A percentile compares a stretch with the other conserved stretches of the same genome.
phyloP scores from a whole-genome alignment of 1,284 basidiomycete genomes.

The Trichosporon sp. region DNA sequence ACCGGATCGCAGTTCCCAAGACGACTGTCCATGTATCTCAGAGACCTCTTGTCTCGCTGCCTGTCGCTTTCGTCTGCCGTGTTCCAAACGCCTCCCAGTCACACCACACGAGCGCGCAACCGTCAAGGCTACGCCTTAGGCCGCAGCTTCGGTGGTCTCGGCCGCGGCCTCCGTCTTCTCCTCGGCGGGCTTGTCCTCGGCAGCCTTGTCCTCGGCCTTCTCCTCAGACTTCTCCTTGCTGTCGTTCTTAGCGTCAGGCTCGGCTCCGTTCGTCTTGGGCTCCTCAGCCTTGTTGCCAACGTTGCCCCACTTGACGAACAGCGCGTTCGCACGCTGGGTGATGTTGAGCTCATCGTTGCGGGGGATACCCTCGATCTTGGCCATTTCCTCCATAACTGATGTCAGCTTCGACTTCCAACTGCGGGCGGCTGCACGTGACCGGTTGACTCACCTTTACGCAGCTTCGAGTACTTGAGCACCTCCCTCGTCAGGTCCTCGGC shows the following conservation, averaged over 20 bases:
- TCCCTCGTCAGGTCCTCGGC: slow-evolving; percentile 76
- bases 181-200: slow-evolving; percentile 35
- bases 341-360: slow-evolving; percentile 84
- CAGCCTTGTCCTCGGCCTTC: slow-evolving; percentile 56
- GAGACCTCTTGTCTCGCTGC: slow-evolving; percentile 10
- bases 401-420: not conserved
- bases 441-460: slow-evolving; percentile 68
- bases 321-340: slow-evolving; percentile 65
- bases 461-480: slow-evolving; percentile 90
- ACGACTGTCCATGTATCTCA: slow-evolving; percentile 18
- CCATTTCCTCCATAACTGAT: slow-evolving; percentile 88
- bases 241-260: slow-evolving; percentile 51
- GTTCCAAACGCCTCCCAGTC: not conserved
- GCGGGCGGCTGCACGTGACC: slow-evolving; percentile 21
- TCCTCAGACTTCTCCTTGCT: slow-evolving; percentile 59
- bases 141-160: slow-evolving; percentile 29
- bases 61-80: not conserved
- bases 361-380: slow-evolving; percentile 71
- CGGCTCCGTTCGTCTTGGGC: slow-evolving; percentile 34
- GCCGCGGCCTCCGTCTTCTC: slow-evolving; percentile 22
- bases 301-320: slow-evolving; percentile 44
- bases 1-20: slow-evolving; percentile 20
- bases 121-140: not conserved
- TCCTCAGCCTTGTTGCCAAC: slow-evolving; percentile 44
- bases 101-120: not conserved